Evolutionary conservation across 177 flowering plant species (phyloP).

Genomic region (Vitis hybrid): DNA sequence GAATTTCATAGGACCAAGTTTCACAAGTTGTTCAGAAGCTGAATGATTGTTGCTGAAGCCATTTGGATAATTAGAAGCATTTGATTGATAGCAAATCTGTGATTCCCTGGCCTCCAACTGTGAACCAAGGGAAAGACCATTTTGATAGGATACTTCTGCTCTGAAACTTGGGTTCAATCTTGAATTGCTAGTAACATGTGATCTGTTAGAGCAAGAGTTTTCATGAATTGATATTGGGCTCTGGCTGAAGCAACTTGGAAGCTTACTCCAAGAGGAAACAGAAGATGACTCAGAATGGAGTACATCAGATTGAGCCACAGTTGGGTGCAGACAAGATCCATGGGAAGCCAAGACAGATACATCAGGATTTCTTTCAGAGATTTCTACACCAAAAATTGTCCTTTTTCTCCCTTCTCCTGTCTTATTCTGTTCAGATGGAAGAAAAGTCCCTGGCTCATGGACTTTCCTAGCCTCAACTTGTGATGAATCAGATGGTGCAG

Average conservation of each 20-base stretch:
- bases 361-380: conserved; percentile 30
- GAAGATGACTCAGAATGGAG: conserved; percentile 22
- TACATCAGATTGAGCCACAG: conserved; percentile 13
- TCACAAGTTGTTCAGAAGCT: conserved; percentile 15
- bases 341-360: conserved; percentile 18
- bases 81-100: not conserved
- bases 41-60: conserved; percentile 5
- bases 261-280: conserved; percentile 30
- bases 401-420: conserved; percentile 23
- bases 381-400: conserved; percentile 39
- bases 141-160: conserved; percentile 18
- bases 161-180: conserved; percentile 12
- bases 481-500: conserved; percentile 14
- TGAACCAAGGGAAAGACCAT: conserved; percentile 19
- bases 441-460: conserved; percentile 20
- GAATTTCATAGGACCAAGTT: conserved; percentile 6
- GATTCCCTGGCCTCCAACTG: conserved; percentile 20
- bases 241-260: conserved; percentile 15
- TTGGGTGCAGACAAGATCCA: conserved; percentile 10
- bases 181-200: conserved; percentile 14
- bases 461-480: conserved; percentile 26
- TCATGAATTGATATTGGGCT: conserved; percentile 22
- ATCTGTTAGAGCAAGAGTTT: conserved; percentile 16
- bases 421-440: conserved; percentile 20
- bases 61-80: not conserved